These are phyloP conservation scores for Clathrospora elynae DNA, from an alignment of 2,329 filamentous ascomycete species.

Conservation along the genomic window DNA sequence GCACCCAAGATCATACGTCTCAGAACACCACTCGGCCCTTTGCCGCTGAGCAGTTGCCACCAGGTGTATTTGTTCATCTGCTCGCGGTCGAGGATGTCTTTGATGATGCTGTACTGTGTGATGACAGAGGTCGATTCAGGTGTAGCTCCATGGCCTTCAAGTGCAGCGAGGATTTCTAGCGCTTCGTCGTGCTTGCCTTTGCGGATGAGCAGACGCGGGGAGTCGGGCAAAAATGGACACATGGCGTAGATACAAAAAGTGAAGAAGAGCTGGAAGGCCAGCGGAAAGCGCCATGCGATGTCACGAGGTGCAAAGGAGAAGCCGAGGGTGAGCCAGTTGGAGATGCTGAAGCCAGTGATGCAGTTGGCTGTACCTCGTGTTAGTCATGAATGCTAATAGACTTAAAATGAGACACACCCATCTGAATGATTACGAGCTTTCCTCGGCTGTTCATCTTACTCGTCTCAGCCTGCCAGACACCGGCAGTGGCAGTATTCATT, in stretches of 20 bases:
- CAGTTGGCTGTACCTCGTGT: constrained; percentile 45
- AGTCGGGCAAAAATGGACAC: constrained; percentile 51
- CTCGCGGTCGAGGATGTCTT: constrained; percentile 52
- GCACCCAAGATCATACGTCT: constrained; percentile 54
- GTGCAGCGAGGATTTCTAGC: constrained; percentile 41
- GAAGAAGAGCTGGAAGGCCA: constrained; percentile 62
- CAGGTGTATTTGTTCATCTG: constrained; percentile 53
- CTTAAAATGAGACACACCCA: constrained; percentile 32
- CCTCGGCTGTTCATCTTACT: constrained; percentile 54
- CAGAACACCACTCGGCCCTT: constrained; percentile 49
- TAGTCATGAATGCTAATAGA: too few species aligned
- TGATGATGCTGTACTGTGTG: constrained; percentile 48
- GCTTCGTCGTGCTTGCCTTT: constrained; percentile 56
- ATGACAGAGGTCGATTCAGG: constrained; percentile 42
- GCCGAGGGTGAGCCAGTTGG: constrained; percentile 52
- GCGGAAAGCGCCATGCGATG: constrained; percentile 55
- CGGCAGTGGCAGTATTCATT: constrained; percentile 58
- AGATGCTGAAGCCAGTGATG: constrained; percentile 52
- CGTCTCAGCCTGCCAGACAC: constrained; percentile 56
- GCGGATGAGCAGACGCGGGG: constrained; percentile 57
- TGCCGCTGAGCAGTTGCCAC: constrained; percentile 52
- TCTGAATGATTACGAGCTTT: constrained; percentile 55
- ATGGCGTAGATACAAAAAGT: constrained; percentile 61
- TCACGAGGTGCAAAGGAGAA: constrained; percentile 49
- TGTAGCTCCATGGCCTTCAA: constrained; percentile 49